Base-by-base conservation (phyloP, 2,329 filamentous ascomycete species). In the Chalara sp. region DNA sequence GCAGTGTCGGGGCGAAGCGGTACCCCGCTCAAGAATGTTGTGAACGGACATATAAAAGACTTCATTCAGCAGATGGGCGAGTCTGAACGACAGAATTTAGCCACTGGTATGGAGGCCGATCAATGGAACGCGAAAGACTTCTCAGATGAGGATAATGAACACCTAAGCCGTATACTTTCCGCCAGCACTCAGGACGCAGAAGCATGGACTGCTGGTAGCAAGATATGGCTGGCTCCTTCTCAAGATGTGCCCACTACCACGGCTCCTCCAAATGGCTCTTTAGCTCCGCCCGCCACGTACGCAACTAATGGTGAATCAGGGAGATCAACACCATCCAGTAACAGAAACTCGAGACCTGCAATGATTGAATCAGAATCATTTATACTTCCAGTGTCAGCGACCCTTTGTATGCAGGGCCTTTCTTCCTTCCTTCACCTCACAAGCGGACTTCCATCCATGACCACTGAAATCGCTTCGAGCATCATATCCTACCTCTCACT, bases 401-500 rank as follows among this genome's bases (percentile, higher is more conserved):
- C 92, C 32, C 74, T 87, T 1, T 91, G 93, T 56, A 78, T 99
- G 49, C 79, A 83, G 51, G 89, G 88, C 47, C 84, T 96, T 56
- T 84, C 89, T 53, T 80, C 84, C 12, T 95, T 95, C 67, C 76
- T 96, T 56, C 87, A 87, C 55, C 78, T 99, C 4, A 84, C 92
- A 51, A 78, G 87, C 5, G 85, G 84, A 32, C 92, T 97, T 51
- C 92, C 93, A 1, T 92, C 86, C 54, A 91, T 96, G 81, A 87
- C 89, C 1, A 76, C 84, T 2, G 90, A 96, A 52, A 84, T 96
- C 48, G 87, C 89, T 0, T 74, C 80, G 3, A 85, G 84, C 0
- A 78, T 99, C 8, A 75, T 96, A 41, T 85, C 93, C 28, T 95
- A 95, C 63, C 76, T 97, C 11, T 88, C 93, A 58, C 77, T 95